phyloP scores from a whole-genome alignment of 768 basidiomycete genomes.

The Paxillus ammoniavirescens region DNA sequence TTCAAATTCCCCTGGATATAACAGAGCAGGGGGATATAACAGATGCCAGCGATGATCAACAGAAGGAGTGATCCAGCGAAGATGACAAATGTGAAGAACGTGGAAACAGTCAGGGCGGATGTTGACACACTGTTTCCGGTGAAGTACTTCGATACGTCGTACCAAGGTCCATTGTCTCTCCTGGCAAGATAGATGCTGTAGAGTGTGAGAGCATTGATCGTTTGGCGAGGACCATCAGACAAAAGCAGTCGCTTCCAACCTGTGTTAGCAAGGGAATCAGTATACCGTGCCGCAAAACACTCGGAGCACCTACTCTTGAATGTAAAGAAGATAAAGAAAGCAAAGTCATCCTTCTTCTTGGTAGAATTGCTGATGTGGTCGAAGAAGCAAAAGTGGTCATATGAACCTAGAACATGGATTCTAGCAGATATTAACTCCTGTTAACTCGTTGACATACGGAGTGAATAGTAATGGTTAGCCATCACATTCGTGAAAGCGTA shows the following conservation, averaged over 20 bases:
- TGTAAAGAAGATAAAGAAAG: constrained; percentile 98
- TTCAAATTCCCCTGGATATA: constrained; percentile 98
- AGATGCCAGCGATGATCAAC: constrained; percentile 79
- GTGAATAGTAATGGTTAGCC: constrained; percentile 95
- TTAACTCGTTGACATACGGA: constrained; percentile 56
- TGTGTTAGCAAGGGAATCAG: constrained; percentile 24
- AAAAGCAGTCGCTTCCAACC: constrained; percentile 87
- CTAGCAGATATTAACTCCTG: background rate
- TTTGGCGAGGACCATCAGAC: constrained; percentile 95
- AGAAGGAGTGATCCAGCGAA: constrained; percentile 83
- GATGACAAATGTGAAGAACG: constrained; percentile 86
- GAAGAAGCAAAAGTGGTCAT: constrained; percentile 98
- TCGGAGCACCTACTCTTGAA: constrained; percentile 80
- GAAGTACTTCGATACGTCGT: constrained; percentile 78
- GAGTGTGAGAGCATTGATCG: constrained; percentile 95
- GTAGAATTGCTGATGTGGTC: constrained; percentile 94
- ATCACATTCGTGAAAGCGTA: constrained; percentile 98
- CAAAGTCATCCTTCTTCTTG: constrained; percentile 95
- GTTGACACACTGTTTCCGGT: constrained; percentile 71
- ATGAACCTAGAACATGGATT: constrained; percentile 59
- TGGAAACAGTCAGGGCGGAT: constrained; percentile 81
- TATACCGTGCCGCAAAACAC: background rate
- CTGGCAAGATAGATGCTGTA: constrained; percentile 82
- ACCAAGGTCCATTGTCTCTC: constrained; percentile 53
- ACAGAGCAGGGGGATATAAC: constrained; percentile 91